Base-by-base conservation (phyloP, 2,329 filamentous ascomycete genomes). In the Anthostomella pinea region DNA sequence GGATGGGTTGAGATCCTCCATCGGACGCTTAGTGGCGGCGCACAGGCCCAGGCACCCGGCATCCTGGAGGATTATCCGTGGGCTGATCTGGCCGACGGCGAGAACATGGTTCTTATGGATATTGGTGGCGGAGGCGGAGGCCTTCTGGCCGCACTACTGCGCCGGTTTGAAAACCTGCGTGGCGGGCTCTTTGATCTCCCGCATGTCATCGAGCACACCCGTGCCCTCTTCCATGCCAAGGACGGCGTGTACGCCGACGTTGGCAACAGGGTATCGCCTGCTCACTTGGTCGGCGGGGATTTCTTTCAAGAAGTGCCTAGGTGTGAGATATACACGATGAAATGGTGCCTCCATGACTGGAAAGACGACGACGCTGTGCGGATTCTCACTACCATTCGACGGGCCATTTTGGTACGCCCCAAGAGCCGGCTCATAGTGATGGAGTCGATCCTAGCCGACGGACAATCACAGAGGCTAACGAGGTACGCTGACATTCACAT, bases 261-360 rank as follows among this genome's bases (percentile, higher is more conserved):
- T 1, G 50, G 38, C 1, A 39, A 46, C 8, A 58, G 56, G 4
- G 38, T 69, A 1, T 27, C 43, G 0, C 11, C 2, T 3, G 26
- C 30, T 3, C 45, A 59, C 25, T 41, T 68, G 6, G 50, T 64
- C 22, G 49, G 33, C 0, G 65, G 67, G 0, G 60, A 69, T 44
- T 71, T 69, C 47, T 50, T 67, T 3, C 15, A 48, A 5, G 20
- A 35, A 4, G 47, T 69, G 2, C 64, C 65, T 1, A 8, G 39
- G 0, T 61, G 28, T 17, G 49, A 59, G 9, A 43, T 52, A 1
- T 60, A 60, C 39, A 49, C 46, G 3, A 58, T 61, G 49, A 69
- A 69, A 34, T 69, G 66, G 66, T 58, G 52, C 30, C 54, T 69
- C 9, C 66, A 69, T 33, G 55, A 69, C 43, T 69, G 66, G 66